Evolutionary conservation across 2,329 filamentous ascomycete genomes (phyloP).

Genomic region (Pestalotiopsis fici): DNA sequence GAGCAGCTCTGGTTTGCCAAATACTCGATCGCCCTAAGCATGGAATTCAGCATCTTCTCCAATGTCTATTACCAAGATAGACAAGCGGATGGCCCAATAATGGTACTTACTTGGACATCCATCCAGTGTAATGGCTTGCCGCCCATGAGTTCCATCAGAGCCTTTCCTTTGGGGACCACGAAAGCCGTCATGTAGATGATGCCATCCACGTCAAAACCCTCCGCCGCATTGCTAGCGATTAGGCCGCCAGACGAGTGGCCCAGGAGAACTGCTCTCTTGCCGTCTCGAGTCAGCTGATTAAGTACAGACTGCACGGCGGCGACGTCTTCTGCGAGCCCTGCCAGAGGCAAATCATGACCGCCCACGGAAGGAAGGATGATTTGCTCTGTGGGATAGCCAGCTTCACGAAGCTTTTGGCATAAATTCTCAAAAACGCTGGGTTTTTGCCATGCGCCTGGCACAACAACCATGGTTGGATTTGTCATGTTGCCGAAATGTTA

Average conservation of each 20-base stretch:
- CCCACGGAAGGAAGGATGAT: conserved; percentile 8
- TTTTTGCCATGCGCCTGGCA: conserved; percentile 12
- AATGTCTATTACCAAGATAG: not conserved
- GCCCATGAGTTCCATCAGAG: conserved; percentile 14
- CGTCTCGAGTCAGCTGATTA: not conserved
- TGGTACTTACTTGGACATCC: conserved; percentile 10
- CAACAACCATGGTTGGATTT: conserved; percentile 10
- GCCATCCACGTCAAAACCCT: conserved; percentile 3
- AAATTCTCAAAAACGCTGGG: not conserved
- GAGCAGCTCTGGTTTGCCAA: conserved; percentile 7
- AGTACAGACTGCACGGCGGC: conserved; percentile 9
- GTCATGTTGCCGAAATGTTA: not conserved
- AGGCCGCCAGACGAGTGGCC: conserved; percentile 10
- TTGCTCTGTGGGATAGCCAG: conserved; percentile 4
- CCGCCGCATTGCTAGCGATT: conserved; percentile 9
- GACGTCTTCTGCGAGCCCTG: conserved; percentile 8
- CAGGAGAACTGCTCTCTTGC: conserved; percentile 2
- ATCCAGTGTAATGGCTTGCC: conserved; percentile 16
- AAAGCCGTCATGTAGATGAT: conserved; percentile 11
- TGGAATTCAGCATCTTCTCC: not conserved
- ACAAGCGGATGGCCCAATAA: not conserved
- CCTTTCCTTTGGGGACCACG: conserved; percentile 9
- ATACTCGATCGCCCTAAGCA: conserved; percentile 14
- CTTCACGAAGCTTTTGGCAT: not conserved
- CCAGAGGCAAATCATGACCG: conserved; percentile 5